phyloP scores from a whole-genome alignment of 163 green algal species.

The Scenedesmus sp. region DNA sequence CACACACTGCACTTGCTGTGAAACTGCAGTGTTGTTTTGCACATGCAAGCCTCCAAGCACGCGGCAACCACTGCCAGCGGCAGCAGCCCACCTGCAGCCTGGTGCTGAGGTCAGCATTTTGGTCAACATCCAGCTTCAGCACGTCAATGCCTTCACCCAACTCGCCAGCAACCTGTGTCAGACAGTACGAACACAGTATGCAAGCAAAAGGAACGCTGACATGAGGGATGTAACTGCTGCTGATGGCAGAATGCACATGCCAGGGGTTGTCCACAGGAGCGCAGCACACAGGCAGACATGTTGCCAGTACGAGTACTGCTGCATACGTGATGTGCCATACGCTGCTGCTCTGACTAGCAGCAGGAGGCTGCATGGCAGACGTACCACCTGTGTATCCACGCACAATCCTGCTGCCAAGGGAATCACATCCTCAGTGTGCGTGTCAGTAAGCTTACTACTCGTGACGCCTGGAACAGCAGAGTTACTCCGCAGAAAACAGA shows the following conservation, averaged over 20 bases:
- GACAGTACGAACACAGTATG: not conserved
- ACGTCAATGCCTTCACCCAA: conserved; percentile 91
- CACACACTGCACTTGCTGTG: not conserved
- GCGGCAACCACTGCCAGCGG: not conserved
- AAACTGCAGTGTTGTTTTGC: not conserved
- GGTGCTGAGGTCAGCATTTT: conserved; percentile 89
- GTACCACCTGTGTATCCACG: not conserved
- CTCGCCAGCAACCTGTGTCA: conserved; percentile 86
- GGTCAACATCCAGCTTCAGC: conserved; percentile 97
- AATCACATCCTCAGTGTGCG: not conserved
- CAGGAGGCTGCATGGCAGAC: not conserved
- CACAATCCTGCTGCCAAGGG: no score
- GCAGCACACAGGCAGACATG: not conserved
- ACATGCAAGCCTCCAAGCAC: not conserved
- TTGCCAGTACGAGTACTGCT: not conserved
- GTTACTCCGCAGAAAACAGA: not conserved
- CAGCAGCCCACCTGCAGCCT: conserved; percentile 78
- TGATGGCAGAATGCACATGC: not conserved
- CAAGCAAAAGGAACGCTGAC: no score
- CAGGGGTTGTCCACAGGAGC: not conserved
- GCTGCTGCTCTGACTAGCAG: not conserved
- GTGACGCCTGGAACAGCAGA: not conserved
- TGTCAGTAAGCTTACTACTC: not conserved
- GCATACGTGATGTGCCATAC: not conserved
- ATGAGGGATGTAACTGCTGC: not conserved